Percentiles rank a stretch among this genome's conserved stretches.
Conservation (phyloP, 2,329 filamentous ascomycete species). For the Cordyceps militaris region DNA sequence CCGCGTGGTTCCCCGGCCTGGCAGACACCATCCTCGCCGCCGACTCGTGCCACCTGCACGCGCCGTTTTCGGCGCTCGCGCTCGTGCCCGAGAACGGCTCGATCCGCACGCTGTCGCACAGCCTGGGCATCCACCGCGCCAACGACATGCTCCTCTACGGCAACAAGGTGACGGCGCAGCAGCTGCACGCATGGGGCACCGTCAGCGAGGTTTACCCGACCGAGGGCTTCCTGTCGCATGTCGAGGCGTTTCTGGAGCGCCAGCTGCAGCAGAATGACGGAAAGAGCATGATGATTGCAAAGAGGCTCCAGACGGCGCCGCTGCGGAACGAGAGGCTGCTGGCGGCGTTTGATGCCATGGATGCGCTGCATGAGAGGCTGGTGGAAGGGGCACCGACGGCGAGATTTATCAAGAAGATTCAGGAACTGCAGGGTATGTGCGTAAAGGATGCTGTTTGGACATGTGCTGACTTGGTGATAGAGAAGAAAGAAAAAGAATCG, state of each 20-base stretch:
- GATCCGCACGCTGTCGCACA: neutral
- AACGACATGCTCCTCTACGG: slow-evolving; percentile 12
- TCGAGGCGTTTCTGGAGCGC: neutral
- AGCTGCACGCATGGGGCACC: slow-evolving; percentile 1
- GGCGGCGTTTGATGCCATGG: slow-evolving; percentile 1
- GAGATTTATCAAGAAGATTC: slow-evolving; percentile 4
- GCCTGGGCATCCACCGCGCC: slow-evolving; percentile 7
- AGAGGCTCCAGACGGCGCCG: neutral
- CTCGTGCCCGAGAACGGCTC: slow-evolving; percentile 11
- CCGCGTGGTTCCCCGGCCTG: slow-evolving; percentile 8
- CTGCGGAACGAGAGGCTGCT: slow-evolving; percentile 5
- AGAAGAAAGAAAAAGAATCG: neutral
- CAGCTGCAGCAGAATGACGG: slow-evolving; percentile 6
- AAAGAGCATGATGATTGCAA: slow-evolving; percentile 8
- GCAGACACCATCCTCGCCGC: slow-evolving; percentile 8
- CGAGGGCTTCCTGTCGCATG: neutral
- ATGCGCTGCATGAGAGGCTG: neutral
- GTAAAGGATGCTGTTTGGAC: too few species aligned
- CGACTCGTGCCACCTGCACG: neutral
- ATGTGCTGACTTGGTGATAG: neutral
- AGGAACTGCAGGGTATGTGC: neutral
- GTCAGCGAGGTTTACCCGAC: slow-evolving; percentile 1
- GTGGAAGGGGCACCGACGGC: neutral
- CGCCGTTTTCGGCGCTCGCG: slow-evolving; percentile 3
- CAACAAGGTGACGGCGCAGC: neutral